Conservation (phyloP, 305 asterid species). For the Fraxinus greggii region DNA sequence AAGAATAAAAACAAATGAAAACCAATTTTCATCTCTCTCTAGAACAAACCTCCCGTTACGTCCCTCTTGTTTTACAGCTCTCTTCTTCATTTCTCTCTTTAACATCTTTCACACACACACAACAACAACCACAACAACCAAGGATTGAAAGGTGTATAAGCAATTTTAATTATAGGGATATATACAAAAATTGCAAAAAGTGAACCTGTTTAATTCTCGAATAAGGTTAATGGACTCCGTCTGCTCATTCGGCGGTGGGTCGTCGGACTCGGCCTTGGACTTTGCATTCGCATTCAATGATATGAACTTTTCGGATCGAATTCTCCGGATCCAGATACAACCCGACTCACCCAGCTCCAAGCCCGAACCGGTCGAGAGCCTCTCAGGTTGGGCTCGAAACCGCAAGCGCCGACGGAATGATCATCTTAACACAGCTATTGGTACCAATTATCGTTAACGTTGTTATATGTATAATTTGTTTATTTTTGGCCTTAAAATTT, state of each 20-base stretch:
- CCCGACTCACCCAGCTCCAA: conserved; percentile 51
- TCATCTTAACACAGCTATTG: conserved; percentile 27
- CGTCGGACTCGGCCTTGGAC: conserved; percentile 42
- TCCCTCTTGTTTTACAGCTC: neutral
- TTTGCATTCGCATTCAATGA: conserved; percentile 73
- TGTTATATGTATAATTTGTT: neutral
- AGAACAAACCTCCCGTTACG: neutral
- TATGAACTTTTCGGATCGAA: conserved; percentile 69
- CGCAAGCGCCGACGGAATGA: conserved; percentile 82
- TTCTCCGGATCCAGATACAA: conserved; percentile 59
- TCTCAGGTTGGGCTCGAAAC: conserved; percentile 60
- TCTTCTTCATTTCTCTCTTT: neutral
- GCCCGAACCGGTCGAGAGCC: conserved; percentile 37
- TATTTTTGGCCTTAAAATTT: neutral
- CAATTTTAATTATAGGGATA: neutral
- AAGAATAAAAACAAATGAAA: neutral
- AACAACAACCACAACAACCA: too few species aligned
- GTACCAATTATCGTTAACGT: conserved; percentile 19
- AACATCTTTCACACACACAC: neutral
- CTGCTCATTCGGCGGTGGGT: conserved; percentile 32
- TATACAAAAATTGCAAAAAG: conserved; percentile 17
- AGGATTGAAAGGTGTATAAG: neutral
- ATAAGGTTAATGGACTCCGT: conserved; percentile 48
- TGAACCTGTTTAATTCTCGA: conserved; percentile 31
- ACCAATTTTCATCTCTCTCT: neutral